Conservation (phyloP, 179 eudicot species). For the Silene vulgaris region DNA sequence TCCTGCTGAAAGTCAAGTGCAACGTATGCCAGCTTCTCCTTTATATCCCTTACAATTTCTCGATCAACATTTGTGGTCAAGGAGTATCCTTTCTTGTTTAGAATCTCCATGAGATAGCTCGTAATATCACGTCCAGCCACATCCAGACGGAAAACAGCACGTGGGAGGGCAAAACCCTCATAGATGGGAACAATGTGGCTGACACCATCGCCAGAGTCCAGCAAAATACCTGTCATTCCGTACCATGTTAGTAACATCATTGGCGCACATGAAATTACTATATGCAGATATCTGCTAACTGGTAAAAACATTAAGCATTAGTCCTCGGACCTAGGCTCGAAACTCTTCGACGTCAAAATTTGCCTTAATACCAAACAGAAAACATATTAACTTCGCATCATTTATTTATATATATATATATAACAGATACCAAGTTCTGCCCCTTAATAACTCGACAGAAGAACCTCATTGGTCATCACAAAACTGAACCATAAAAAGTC, state of each 20-base stretch:
- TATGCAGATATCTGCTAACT: background rate
- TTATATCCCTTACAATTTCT: slow-evolving; percentile 13
- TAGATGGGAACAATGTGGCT: slow-evolving; percentile 17
- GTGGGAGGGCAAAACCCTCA: slow-evolving; percentile 17
- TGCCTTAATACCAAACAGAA: too few species aligned
- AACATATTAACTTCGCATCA: too few species aligned
- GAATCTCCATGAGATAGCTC: slow-evolving; percentile 8
- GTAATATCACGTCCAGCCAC: slow-evolving; percentile 13
- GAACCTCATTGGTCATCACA: too few species aligned
- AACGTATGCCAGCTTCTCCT: slow-evolving; percentile 11
- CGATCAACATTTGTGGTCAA: slow-evolving; percentile 4
- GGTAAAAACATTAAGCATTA: too few species aligned
- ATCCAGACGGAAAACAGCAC: slow-evolving; percentile 13
- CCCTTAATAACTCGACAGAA: too few species aligned
- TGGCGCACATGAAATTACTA: background rate
- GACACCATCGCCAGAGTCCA: slow-evolving; percentile 18
- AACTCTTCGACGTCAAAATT: too few species aligned
- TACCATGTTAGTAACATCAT: background rate
- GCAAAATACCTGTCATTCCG: slow-evolving; percentile 12
- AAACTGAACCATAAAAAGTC: too few species aligned
- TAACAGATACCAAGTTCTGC: too few species aligned
- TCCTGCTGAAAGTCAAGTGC: slow-evolving; percentile 11
- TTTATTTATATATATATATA: too few species aligned
- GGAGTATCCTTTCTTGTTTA: slow-evolving; percentile 13
- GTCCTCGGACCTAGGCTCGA: too few species aligned